Percentiles rank a stretch among this genome's conserved stretches.
These are phyloP conservation scores for Trichoderma asperelloides DNA, from an alignment of 495 filamentous ascomycete species.

Conservation along the genomic window DNA sequence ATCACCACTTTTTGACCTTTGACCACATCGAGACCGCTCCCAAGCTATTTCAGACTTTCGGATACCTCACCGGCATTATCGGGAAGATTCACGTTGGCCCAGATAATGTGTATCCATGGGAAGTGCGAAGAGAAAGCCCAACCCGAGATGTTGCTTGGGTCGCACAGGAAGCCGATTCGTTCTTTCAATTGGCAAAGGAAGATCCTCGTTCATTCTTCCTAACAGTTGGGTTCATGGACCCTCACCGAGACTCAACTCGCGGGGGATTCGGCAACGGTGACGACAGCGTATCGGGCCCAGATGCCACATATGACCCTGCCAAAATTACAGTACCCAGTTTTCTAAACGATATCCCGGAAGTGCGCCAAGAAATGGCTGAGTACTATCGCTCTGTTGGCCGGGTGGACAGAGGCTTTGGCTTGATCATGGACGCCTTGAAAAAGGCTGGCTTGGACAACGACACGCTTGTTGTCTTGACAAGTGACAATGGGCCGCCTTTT, in stretches of 20 bases:
- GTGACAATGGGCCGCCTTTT: conserved; percentile 41
- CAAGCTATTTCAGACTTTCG: conserved; percentile 23
- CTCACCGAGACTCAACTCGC: conserved; percentile 32
- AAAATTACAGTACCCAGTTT: conserved; percentile 28
- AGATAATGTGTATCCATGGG: conserved; percentile 30
- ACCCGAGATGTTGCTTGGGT: conserved; percentile 29
- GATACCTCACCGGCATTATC: conserved; percentile 35
- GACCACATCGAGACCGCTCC: conserved; percentile 34
- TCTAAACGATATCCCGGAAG: conserved; percentile 29
- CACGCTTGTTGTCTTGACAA: conserved; percentile 35
- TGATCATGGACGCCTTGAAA: conserved; percentile 29
- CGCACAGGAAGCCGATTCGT: conserved; percentile 25
- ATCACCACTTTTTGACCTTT: conserved; percentile 34
- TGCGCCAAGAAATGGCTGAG: conserved; percentile 30
- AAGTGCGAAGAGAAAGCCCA: conserved; percentile 27
- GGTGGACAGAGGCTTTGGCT: conserved; percentile 33
- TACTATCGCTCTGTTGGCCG: conserved; percentile 35
- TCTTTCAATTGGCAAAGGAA: conserved; percentile 25
- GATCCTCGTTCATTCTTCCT: conserved; percentile 29
- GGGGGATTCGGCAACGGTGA: conserved; percentile 35
- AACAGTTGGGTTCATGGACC: conserved; percentile 37
- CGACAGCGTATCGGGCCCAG: conserved; percentile 10
- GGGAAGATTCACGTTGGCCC: conserved; percentile 42
- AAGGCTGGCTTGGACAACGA: conserved; percentile 22
- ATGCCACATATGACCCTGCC: conserved; percentile 14